Evolutionary conservation across 1,284 basidiomycete species (phyloP), one percentile per base, ranked within the genome.

Genomic region (Sanguinoderma infundibulare): DNA sequence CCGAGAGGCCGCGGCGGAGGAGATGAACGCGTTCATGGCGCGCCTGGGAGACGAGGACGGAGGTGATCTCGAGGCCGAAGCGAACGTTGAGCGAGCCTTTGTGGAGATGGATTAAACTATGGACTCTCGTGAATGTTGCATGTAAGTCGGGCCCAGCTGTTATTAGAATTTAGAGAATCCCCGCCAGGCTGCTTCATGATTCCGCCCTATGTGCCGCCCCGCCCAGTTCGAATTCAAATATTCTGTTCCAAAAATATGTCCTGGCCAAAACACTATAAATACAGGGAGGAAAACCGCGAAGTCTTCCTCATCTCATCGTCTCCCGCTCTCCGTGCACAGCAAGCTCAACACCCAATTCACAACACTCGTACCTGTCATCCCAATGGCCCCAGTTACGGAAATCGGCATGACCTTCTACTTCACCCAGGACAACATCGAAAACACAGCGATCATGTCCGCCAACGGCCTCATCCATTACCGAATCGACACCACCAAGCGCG

Each of bases 21-120:
- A 86, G 57, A 85, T 87, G 82, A 81, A 82, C 58, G 78, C 77
- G 12, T 81, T 86, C 61, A 75, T 82, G 34, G 68, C 76, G 38
- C 74, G 79, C 9, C 81, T 87, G 70, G 80, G 81, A 64, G 75
- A 73, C 20, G 77, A 75, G 30, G 73, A 73, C 20, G 77, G 75
- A 32, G 73, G 78, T 14, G 75, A 74, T 24, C 65, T 55, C 3
- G 68, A 63, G n/a, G 69, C 56, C 1, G 68, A 63, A 17, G 64
- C 64, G 24, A 66, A 66, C 30, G 69, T 71, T 1, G 72, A 66
- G n/a, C 50, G 34, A 7, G 15, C 20, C 17, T 53, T 53, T n/a
- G 9, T 26, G 24, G 52, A 53, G 52, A 30, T 24, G 26, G 52
- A 53, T 8, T 53, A 22, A 26, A 26, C 46, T n/a, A n/a, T n/a